These are phyloP conservation scores for Baorangia bicolor DNA, from an alignment of 768 basidiomycete genomes.

Conservation along the genomic window DNA sequence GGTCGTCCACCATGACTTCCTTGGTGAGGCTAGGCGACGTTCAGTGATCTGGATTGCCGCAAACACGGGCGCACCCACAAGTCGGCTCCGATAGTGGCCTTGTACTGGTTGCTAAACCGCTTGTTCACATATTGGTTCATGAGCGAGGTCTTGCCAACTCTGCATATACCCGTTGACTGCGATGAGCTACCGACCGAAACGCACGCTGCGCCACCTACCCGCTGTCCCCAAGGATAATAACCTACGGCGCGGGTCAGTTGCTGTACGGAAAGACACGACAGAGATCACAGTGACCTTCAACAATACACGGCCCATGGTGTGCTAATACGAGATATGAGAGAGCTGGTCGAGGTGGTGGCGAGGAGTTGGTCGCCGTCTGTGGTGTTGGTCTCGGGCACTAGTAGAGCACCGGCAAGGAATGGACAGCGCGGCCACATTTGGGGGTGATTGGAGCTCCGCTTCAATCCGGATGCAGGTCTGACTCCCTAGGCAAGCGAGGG, in stretches of 20 bases:
- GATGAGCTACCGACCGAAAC: constrained; percentile 8
- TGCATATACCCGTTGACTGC: constrained; percentile 29
- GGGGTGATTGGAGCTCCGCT: constrained; percentile 27
- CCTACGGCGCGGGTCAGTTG: constrained; percentile 46
- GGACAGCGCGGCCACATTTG: constrained; percentile 13
- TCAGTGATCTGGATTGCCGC: constrained; percentile 8
- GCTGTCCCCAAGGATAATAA: constrained; percentile 98
- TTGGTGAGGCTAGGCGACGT: constrained; percentile 73
- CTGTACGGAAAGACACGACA: background rate
- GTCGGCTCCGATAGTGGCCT: constrained; percentile 97
- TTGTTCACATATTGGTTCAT: constrained; percentile 99
- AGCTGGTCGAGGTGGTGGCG: background rate
- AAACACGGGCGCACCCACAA: constrained; percentile 58
- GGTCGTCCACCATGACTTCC: constrained; percentile 98
- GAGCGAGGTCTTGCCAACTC: constrained; percentile 98
- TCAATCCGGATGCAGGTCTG: constrained; percentile 9
- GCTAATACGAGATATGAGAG: background rate
- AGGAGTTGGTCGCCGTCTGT: constrained; percentile 6
- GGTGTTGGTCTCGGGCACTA: constrained; percentile 7
- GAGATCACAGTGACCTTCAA: constrained; percentile 60
- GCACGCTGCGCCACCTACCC: constrained; percentile 52
- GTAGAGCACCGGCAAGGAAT: constrained; percentile 20
- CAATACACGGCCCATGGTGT: constrained; percentile 77
- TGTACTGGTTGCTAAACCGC: constrained; percentile 99
- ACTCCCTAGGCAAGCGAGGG: background rate